These are phyloP conservation scores for Nematocida minor DNA, from an alignment of 371 early-diverging fungal genomes.

Conservation along the genomic window DNA sequence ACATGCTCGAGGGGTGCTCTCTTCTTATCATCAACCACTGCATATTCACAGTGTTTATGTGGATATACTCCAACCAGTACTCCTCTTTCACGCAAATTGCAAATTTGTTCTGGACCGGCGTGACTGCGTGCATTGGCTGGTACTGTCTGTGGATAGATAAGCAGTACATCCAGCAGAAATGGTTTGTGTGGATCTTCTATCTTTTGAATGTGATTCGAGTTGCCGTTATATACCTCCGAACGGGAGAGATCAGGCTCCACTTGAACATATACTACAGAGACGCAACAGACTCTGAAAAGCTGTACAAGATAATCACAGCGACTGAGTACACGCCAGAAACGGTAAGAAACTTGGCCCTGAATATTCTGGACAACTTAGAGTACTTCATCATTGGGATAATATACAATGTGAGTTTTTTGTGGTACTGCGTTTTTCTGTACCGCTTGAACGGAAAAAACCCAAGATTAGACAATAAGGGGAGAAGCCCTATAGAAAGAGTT, in stretches of 20 bases:
- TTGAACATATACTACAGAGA: not conserved
- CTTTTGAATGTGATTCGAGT: not conserved
- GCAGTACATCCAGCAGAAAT: not conserved
- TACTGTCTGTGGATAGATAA: constrained; percentile 3
- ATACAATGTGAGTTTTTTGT: not conserved
- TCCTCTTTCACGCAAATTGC: not conserved
- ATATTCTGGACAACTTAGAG: not conserved
- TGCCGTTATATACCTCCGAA: not conserved
- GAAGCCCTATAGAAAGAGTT: too few relatives aligned
- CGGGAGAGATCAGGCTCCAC: not conserved
- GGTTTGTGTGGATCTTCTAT: not conserved
- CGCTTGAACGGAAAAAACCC: too few relatives aligned
- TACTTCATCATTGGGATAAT: not conserved
- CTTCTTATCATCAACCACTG: not conserved
- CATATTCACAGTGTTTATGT: not conserved
- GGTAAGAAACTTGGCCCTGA: not conserved
- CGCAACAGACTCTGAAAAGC: not conserved
- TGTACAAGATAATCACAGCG: not conserved
- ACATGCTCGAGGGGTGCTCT: not conserved
- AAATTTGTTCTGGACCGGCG: not conserved
- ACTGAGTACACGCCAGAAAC: not conserved
- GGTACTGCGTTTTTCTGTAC: not conserved
- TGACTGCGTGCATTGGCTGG: not conserved
- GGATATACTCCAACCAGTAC: not conserved
- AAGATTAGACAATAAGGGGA: too few relatives aligned